Evolutionary conservation across 2,329 filamentous ascomycete species (phyloP), one percentile per base, ranked within the genome.

Genomic region (Cercospora sesami): DNA sequence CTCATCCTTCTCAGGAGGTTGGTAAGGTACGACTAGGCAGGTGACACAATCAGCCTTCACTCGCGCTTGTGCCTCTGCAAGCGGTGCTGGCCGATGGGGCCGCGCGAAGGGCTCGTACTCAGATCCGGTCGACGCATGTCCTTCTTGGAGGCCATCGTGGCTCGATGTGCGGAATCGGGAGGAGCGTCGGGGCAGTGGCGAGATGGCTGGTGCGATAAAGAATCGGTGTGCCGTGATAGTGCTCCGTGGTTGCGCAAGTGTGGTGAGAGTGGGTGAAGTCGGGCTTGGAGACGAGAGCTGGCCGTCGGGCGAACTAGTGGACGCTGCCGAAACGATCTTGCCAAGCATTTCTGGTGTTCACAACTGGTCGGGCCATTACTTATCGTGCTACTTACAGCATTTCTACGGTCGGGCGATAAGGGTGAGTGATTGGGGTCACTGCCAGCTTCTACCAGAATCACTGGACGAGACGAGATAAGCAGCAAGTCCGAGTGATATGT

Each of bases 21-120:
- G 88, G 80, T 95, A 97, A 69, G 94, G 94, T 75, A 97, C 91
- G 78, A 94, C 94, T 97, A 78, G n/a, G 53, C 39, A 10, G 51
- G 36, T 33, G 14, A 36, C 51, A 67, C 53, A 45, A 59, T 70
- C 67, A 68, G 62, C 42, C 23, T 66, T 65, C 12, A 31, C 12
- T 30, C 26, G 23, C 14, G 48, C 48, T 53, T 53, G 48, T 23
- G 48, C 18, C 48, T 28, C 28, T 57, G 23, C 14, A 18, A 5
- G 26, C 53, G n/a, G 14, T 30, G 53, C 16, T 26, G 48, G 48
- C 48, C 12, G 12, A 39, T 8, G 21, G n/a, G 51, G 51, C 26
- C n/a, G 53, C 53, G 53, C 26, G 55, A 5, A 7, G n/a, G 23
- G 58, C 42, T 55, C 87, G 73, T 85, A 93, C 91, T 86, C 72